Evolutionary conservation across 1,139 yeast species (phyloP), one percentile per base, ranked within the genome.

Genomic region (Candida pseudocylindracea): DNA sequence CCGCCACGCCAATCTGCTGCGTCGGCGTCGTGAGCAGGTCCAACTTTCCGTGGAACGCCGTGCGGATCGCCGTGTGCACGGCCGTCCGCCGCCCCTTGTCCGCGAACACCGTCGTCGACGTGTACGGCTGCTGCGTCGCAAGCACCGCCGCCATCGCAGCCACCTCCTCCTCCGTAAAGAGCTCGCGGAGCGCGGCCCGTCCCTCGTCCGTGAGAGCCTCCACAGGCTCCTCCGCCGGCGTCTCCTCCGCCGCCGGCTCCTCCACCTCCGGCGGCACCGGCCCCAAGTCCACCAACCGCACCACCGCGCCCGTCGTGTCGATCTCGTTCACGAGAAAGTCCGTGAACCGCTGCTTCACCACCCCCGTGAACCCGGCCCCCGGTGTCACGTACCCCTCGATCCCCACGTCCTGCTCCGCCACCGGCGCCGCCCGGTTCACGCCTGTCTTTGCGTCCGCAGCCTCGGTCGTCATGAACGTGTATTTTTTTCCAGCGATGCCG

Each of bases 321-420:
- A 88, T 74, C 50, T 91, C 98, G 49, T 83, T 81, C 31, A 88
- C 98, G 47, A 81, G 63, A 48, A 91, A 91, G 49, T 88, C 98
- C n/a, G 93, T 73, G 52, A 83, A 83, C 39, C 94, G 61, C 45
- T 79, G 92, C 50, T 88, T 88, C 42, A 88, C 60, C 10, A 66
- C 63, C 2, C 96, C 98, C 24, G 51, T 51, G 41, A 88, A 81
- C 2, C 94, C 93, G 3, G 63, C 54, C 5, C 60, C 46, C 35
- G 44, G 41, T n/a, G 39, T 38, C 29, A 81, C 54, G 44, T 58
- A 83, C 36, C 68, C 67, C 1, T 81, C 70, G 39, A 88, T 85
- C 7, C 96, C 96, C 8, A 85, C 98, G 50, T 79, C 91, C 7
- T 42, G 34, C 49, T 80, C 95, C 10, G 26, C 26, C 26, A 25